These are phyloP conservation scores for Sorghum bicolor DNA, from an alignment of 176 grass and related monocot genomes.

Conservation along the genomic window Sorghum_bicolor_NCBIv3 NC_012873.2:55872501-55873000, in stretches of 20 bases:
- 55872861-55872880: not conserved
- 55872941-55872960: not conserved
- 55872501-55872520: not conserved
- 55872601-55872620: not conserved
- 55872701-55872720: not conserved
- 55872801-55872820: not conserved
- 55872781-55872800: not conserved
- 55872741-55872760: not conserved
- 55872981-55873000: not conserved
- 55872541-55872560: not conserved
- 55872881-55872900: constrained; percentile 3
- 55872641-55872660: not conserved
- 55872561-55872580: not conserved
- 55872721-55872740: not conserved
- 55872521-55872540: not conserved
- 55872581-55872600: not conserved
- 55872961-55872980: constrained; percentile 3
- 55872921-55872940: constrained; percentile 4
- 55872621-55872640: not conserved
- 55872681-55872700: not conserved
- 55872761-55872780: not conserved
- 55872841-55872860: not conserved
- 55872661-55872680: not conserved
- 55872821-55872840: not conserved
- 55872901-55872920: not conserved